Percentiles rank a stretch among this genome's conserved stretches.
Conservation (phyloP, 177 flowering plant genomes). For the Vitis hybrid region DNA sequence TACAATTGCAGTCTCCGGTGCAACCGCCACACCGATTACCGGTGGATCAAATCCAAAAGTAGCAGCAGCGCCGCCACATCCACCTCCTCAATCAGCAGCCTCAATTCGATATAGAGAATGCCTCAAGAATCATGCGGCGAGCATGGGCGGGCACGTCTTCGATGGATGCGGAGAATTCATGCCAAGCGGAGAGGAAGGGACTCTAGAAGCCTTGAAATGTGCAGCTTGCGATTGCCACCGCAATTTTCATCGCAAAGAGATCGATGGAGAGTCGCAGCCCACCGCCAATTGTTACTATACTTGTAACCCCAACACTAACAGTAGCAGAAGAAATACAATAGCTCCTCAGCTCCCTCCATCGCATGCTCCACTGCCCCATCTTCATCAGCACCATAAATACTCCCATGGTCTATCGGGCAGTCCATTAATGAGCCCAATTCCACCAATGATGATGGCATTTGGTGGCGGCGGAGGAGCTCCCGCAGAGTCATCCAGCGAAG, state of each 20-base stretch:
- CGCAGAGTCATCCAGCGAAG: slow-evolving; percentile 71
- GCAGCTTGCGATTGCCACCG: slow-evolving; percentile 87
- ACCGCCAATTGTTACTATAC: slow-evolving; percentile 18
- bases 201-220: slow-evolving; percentile 52
- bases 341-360: slow-evolving; percentile 4
- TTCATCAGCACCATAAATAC: slow-evolving; percentile 22
- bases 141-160: slow-evolving; percentile 51
- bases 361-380: slow-evolving; percentile 1
- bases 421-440: slow-evolving; percentile 14
- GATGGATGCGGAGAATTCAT: slow-evolving; percentile 88
- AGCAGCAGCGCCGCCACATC: slow-evolving; percentile 1
- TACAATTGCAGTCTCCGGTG: slow-evolving; percentile 16
- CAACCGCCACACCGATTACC: slow-evolving; percentile 13
- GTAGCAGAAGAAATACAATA: slow-evolving; percentile 8
- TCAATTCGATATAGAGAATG: slow-evolving; percentile 46
- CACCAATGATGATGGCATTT: slow-evolving; percentile 52
- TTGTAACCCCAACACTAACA: slow-evolving; percentile 19
- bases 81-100: neutral
- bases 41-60: neutral
- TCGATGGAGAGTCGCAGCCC: slow-evolving; percentile 21
- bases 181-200: slow-evolving; percentile 63
- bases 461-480: slow-evolving; percentile 35
- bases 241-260: slow-evolving; percentile 65
- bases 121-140: slow-evolving; percentile 66
- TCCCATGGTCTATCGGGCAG: slow-evolving; percentile 10